phyloP scores from a whole-genome alignment of 2,329 filamentous ascomycete species.

The Colletotrichum liaoningense region DNA sequence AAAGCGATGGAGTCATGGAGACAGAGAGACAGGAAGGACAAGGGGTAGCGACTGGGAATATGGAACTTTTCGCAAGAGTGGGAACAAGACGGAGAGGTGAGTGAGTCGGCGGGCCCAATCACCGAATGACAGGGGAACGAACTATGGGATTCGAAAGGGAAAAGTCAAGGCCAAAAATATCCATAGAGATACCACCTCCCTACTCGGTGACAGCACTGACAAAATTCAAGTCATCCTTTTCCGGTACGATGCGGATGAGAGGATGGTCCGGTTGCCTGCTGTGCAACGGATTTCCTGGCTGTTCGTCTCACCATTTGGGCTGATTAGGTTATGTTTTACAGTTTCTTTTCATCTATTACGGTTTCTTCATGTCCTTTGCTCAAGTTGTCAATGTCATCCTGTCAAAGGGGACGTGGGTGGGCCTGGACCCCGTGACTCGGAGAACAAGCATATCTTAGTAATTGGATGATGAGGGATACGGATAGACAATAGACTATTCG shows the following conservation, averaged over 20 bases:
- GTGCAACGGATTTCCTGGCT: background rate
- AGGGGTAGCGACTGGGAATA: background rate
- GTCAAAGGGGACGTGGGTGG: conserved; percentile 13
- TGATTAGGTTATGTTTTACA: conserved; percentile 15
- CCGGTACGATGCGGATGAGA: background rate
- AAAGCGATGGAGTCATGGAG: conserved; percentile 23
- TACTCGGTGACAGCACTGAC: background rate
- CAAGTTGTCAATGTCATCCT: background rate
- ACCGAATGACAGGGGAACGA: background rate
- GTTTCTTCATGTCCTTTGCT: conserved; percentile 16
- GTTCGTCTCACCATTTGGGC: background rate
- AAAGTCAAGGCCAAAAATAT: conserved; percentile 16
- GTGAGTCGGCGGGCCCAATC: background rate
- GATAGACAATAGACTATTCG: too few relatives aligned
- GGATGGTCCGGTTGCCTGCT: background rate
- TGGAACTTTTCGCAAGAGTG: conserved; percentile 1
- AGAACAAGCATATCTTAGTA: background rate
- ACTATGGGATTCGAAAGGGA: background rate
- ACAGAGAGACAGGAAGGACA: conserved; percentile 29
- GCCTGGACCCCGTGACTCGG: conserved; percentile 8
- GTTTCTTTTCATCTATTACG: conserved; percentile 32
- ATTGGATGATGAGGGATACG: background rate
- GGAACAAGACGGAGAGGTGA: conserved; percentile 6
- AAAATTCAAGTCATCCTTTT: background rate
- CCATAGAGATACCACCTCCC: conserved; percentile 21